A percentile compares a stretch with the other conserved stretches of the same genome.
Conservation (phyloP, 305 asterid species). For the Fraxinus platypoda region DNA sequence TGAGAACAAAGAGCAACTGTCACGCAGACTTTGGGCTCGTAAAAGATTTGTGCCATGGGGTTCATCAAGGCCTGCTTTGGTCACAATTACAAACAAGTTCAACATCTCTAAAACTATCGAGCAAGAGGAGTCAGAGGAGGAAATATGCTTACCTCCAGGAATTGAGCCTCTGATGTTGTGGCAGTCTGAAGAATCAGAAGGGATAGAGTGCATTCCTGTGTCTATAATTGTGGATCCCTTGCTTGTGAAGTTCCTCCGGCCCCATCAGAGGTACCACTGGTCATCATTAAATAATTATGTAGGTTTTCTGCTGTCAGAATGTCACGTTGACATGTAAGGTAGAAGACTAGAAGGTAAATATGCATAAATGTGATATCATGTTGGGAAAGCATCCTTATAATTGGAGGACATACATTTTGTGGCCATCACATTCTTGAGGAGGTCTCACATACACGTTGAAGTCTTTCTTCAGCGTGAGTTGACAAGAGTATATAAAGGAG, state of each 20-base stretch:
- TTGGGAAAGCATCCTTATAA: slow-evolving; percentile 14
- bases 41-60: slow-evolving; percentile 99
- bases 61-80: slow-evolving; percentile 63
- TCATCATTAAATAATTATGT: slow-evolving; percentile 1
- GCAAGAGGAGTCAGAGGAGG: slow-evolving; percentile 49
- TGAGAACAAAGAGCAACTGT: slow-evolving; percentile 58
- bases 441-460: slow-evolving; percentile 1
- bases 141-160: slow-evolving; percentile 67
- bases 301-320: slow-evolving; percentile 16
- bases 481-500: slow-evolving; percentile 9
- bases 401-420: slow-evolving; percentile 7
- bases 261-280: slow-evolving; percentile 81
- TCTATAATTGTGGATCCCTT: slow-evolving; percentile 69
- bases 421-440: slow-evolving; percentile 12
- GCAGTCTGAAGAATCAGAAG: slow-evolving; percentile 63
- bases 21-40: slow-evolving; percentile 84
- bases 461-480: slow-evolving; percentile 12
- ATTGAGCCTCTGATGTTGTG: slow-evolving; percentile 87
- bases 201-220: slow-evolving; percentile 31
- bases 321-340: slow-evolving; percentile 6
- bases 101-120: slow-evolving; percentile 38
- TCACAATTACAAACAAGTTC: slow-evolving; percentile 63
- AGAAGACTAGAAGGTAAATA: slow-evolving; percentile 9
- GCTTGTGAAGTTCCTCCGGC: slow-evolving; percentile 93
- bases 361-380: not conserved